Percentiles rank a stretch among this genome's conserved stretches.
Evolutionary conservation across 257 asterid species (phyloP).

Genomic region (Linderniella brevidens): DNA sequence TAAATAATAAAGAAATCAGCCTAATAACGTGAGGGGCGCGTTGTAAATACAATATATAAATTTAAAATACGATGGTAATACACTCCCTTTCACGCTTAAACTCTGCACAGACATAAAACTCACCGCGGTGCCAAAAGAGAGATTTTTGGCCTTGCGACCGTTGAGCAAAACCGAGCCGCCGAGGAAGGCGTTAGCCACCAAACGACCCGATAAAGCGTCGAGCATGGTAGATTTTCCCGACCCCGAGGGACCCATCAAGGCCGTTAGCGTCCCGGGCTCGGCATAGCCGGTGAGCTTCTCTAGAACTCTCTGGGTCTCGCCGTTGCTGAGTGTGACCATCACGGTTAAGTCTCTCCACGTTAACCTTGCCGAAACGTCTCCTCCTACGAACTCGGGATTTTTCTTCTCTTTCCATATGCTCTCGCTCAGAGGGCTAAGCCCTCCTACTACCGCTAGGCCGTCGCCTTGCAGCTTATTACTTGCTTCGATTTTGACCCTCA

Average conservation of each 20-base stretch:
- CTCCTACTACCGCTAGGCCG: not conserved
- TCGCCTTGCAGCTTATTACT: not conserved
- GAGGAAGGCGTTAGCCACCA: slow-evolving; percentile 78
- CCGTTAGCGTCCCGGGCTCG: slow-evolving; percentile 84
- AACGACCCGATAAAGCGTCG: slow-evolving; percentile 81
- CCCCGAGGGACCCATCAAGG: slow-evolving; percentile 97
- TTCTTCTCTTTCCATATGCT: not conserved
- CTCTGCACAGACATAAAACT: slow-evolving; percentile 16
- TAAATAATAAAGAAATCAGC: too few relatives aligned
- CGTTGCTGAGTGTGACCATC: slow-evolving; percentile 2
- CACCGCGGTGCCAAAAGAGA: slow-evolving; percentile 85
- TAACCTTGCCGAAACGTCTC: slow-evolving; percentile 1
- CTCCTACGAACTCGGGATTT: not conserved
- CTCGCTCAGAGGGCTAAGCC: slow-evolving; percentile 2
- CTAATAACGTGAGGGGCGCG: too few relatives aligned
- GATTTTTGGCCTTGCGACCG: slow-evolving; percentile 79
- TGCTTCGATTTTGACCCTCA: not conserved
- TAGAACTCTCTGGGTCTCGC: not conserved
- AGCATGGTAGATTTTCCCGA: slow-evolving; percentile 88
- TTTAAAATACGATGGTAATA: too few relatives aligned
- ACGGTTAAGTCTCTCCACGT: slow-evolving; percentile 2
- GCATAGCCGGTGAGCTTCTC: slow-evolving; percentile 57
- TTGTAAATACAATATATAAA: too few relatives aligned
- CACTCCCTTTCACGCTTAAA: too few relatives aligned
- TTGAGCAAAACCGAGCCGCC: slow-evolving; percentile 72